Evolutionary conservation across 306 rosid genomes (phyloP).

Genomic region (Quercus robur): DNA sequence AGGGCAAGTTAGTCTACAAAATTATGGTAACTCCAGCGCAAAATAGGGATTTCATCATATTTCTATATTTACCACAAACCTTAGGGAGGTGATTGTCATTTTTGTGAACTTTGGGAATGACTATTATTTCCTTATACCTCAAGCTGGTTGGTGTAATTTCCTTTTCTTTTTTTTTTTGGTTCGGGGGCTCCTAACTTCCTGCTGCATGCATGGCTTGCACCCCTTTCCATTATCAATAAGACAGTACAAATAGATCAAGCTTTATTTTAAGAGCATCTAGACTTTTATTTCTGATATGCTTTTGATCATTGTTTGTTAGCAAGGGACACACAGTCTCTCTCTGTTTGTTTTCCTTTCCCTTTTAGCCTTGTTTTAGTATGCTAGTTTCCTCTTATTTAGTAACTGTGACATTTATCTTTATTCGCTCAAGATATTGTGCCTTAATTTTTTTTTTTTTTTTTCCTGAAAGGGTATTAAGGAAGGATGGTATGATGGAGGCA

Average conservation of each 20-base stretch:
- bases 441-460: slow-evolving; percentile 9
- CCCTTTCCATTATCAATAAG: not conserved
- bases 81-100: no score
- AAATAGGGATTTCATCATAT: no score
- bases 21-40: no score
- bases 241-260: not conserved
- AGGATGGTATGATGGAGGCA: slow-evolving; percentile 99
- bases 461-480: slow-evolving; percentile 67
- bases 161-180: not conserved
- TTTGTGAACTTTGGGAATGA: no score
- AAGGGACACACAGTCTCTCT: not conserved
- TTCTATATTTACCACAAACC: no score
- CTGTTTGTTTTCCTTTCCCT: not conserved
- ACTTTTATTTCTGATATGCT: not conserved
- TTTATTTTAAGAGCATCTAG: not conserved
- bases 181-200: not conserved
- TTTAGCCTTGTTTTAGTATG: not conserved
- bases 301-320: not conserved
- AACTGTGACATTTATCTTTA: not conserved
- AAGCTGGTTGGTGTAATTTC: no score
- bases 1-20: no score
- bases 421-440: not conserved
- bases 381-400: not conserved
- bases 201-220: not conserved
- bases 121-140: no score